Conservation (phyloP, 2,329 filamentous ascomycete species). For the Diaporthe capsici region DNA sequence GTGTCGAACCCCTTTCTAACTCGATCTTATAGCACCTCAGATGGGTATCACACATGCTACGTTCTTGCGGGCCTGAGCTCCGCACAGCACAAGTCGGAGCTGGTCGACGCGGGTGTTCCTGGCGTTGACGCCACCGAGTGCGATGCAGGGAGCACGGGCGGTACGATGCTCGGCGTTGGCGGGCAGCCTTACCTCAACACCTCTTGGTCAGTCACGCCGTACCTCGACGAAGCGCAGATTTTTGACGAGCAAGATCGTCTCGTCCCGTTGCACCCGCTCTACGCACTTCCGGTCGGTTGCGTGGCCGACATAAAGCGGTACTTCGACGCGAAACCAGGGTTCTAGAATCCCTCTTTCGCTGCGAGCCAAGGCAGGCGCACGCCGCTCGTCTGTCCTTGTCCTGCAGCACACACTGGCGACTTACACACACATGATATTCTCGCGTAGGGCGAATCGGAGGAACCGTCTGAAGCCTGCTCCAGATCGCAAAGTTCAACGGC, state of each 20-base stretch:
- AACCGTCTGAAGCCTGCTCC: constrained; percentile 29
- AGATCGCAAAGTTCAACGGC: constrained; percentile 31
- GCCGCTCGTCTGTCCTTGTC: background rate
- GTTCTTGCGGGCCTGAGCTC: constrained; percentile 88
- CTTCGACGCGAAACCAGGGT: constrained; percentile 71
- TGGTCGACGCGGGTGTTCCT: constrained; percentile 55
- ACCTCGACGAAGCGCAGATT: constrained; percentile 69
- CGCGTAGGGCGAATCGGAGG: constrained; percentile 19
- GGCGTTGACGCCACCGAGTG: constrained; percentile 46
- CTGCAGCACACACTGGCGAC: background rate
- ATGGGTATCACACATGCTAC: constrained; percentile 95
- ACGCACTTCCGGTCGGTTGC: constrained; percentile 81
- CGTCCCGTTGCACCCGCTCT: constrained; percentile 83
- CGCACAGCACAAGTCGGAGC: constrained; percentile 78
- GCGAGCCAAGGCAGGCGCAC: constrained; percentile 2
- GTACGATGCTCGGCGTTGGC: background rate
- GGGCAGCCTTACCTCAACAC: constrained; percentile 36
- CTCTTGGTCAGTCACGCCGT: constrained; percentile 62
- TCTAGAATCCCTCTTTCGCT: constrained; percentile 53
- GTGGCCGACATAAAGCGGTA: constrained; percentile 76
- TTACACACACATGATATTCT: constrained; percentile 23
- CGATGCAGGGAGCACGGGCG: constrained; percentile 42
- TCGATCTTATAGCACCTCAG: constrained; percentile 70
- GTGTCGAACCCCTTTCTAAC: constrained; percentile 33
- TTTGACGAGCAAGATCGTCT: constrained; percentile 81